These are phyloP conservation scores for Tillandsia fasciculata DNA, from an alignment of 176 grass and related monocot genomes.

Conservation along the genomic window DNA sequence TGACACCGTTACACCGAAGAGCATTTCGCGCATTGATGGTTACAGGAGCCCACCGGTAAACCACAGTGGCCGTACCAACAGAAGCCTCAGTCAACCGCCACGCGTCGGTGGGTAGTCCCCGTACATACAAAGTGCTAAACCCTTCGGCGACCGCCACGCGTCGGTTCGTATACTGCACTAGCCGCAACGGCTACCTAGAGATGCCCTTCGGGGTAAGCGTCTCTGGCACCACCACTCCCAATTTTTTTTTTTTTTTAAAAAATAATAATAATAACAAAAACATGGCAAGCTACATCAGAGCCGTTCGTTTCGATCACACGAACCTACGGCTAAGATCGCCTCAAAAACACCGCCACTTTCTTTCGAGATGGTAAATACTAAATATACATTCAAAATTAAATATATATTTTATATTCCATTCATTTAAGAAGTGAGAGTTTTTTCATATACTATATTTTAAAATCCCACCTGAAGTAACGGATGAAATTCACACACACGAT, in stretches of 20 bases:
- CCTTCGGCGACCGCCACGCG: conserved; percentile 12
- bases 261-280: neutral
- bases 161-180: neutral
- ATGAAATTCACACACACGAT: too few relatives aligned
- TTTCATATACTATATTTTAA: too few relatives aligned
- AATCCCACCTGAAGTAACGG: too few relatives aligned
- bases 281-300: neutral
- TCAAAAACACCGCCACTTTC: conserved; percentile 4
- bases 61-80: conserved; percentile 10
- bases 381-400: too few relatives aligned
- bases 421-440: too few relatives aligned
- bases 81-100: conserved; percentile 8
- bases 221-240: neutral
- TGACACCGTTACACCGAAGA: conserved; percentile 13
- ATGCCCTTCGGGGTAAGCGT: neutral
- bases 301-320: neutral
- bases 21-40: neutral
- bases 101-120: neutral
- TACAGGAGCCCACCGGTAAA: neutral
- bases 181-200: conserved; percentile 18
- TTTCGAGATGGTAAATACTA: too few relatives aligned
- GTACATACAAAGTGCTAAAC: neutral
- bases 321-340: conserved; percentile 3
- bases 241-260: neutral
- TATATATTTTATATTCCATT: too few relatives aligned